Conservation (phyloP, 2,329 filamentous ascomycete genomes). For the Fusarium torulosum region DNA sequence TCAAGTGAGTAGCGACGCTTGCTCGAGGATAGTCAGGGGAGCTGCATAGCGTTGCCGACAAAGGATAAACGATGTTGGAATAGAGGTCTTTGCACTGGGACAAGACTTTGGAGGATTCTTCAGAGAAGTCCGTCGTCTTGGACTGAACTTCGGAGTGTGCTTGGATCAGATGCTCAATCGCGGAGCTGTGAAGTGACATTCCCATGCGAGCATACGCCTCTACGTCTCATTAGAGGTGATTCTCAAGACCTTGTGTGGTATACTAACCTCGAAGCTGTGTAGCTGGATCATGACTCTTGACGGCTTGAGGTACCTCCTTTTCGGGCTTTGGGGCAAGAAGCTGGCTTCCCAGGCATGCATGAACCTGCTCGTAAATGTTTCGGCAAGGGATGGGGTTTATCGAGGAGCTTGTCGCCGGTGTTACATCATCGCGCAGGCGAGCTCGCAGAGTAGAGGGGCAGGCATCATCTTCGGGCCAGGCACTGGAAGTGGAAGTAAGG, state of each 20-base stretch:
- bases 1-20: slow-evolving; percentile 47
- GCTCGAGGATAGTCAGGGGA: slow-evolving; percentile 41
- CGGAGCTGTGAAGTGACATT: slow-evolving; percentile 13
- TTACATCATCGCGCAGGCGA: slow-evolving; percentile 47
- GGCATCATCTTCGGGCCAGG: slow-evolving; percentile 1
- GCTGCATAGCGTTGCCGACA: slow-evolving; percentile 51
- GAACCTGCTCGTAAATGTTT: slow-evolving; percentile 46
- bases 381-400: slow-evolving; percentile 8
- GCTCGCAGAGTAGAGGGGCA: slow-evolving; percentile 48
- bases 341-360: slow-evolving; percentile 32
- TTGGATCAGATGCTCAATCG: slow-evolving; percentile 34
- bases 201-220: slow-evolving; percentile 46
- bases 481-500: slow-evolving; percentile 20
- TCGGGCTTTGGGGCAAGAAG: background rate
- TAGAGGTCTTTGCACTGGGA: slow-evolving; percentile 46
- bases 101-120: slow-evolving; percentile 31
- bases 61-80: slow-evolving; percentile 50
- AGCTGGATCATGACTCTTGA: slow-evolving; percentile 1
- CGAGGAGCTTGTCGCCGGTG: slow-evolving; percentile 14
- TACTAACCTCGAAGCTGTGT: slow-evolving; percentile 41
- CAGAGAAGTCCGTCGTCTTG: slow-evolving; percentile 39
- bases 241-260: rapidly evolving
- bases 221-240: slow-evolving; percentile 10
- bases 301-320: background rate
- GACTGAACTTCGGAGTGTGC: slow-evolving; percentile 42